Percentiles rank a stretch among this genome's conserved stretches.
Evolutionary conservation across 1,284 basidiomycete genomes (phyloP).

Genomic region (Exobasidium cylindrosporum): DNA sequence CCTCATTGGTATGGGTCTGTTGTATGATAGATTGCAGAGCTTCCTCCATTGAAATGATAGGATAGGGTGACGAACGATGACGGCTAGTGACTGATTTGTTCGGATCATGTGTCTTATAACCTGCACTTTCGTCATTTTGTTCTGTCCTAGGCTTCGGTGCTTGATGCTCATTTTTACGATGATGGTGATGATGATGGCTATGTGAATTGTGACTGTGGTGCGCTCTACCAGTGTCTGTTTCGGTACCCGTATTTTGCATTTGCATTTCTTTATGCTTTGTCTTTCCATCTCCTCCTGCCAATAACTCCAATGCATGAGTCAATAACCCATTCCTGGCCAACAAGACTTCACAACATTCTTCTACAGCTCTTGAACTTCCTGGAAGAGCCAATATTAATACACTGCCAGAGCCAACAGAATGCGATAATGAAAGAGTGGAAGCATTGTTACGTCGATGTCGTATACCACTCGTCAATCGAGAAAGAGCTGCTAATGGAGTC

Average conservation of each 20-base stretch:
- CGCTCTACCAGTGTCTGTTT: constrained; percentile 16
- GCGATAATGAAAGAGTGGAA: not conserved
- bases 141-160: constrained; percentile 30
- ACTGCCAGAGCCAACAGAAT: constrained; percentile 39
- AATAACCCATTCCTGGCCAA: constrained; percentile 60
- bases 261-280: constrained; percentile 60
- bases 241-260: constrained; percentile 10
- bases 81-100: constrained; percentile 52
- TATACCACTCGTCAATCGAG: constrained; percentile 75
- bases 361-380: constrained; percentile 78
- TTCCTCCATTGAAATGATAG: constrained; percentile 66
- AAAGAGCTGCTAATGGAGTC: constrained; percentile 76
- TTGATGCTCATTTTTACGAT: constrained; percentile 59
- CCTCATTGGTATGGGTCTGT: constrained; percentile 58
- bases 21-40: constrained; percentile 65
- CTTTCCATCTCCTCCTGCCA: constrained; percentile 68
- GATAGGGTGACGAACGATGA: constrained; percentile 67
- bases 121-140: constrained; percentile 19
- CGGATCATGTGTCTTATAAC: constrained; percentile 67
- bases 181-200: constrained; percentile 52
- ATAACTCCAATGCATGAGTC: constrained; percentile 71
- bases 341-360: constrained; percentile 70
- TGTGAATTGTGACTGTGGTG: constrained; percentile 20
- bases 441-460: constrained; percentile 10
- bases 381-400: constrained; percentile 76